Evolutionary conservation across 2,329 filamentous ascomycete species (phyloP), one percentile per base, ranked within the genome.

Genomic region (Claviceps capensis): DNA sequence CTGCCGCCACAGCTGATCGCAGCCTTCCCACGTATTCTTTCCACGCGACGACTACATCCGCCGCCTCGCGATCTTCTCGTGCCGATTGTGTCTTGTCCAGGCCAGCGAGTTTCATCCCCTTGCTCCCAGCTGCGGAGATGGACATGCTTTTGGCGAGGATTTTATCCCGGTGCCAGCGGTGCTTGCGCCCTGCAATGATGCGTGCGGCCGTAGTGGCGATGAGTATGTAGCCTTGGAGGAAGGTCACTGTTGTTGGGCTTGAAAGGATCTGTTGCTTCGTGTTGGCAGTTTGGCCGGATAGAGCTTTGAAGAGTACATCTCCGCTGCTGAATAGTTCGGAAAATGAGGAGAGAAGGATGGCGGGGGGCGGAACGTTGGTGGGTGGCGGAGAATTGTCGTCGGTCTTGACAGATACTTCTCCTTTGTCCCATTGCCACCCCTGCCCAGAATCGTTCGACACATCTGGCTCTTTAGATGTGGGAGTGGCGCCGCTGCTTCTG

Each of bases 131-230:
- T 16, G 82, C 81, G 1, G 88, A 87, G 55, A 97, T 95, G 52
- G 85, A 82, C 86, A 95, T 95, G 62, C 84, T 83, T 66, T 95
- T 88, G 1, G 86, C 80, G 13, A 97, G 73, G 55, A 88, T 82
- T 55, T 81, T 84, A 67, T 97, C 91, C 51, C 91, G 80, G 64
- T 95, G 91, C 91, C 91, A 97, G 52, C 91, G 84, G 49, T 86
- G 72, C 61, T 87, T 89, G 53, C 91, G 83, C 11, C 90, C 91
- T 1, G 87, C 86, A 53, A 96, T 82, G 48, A 96, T 78, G 45
- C 84, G 85, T n/a, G 81, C 86, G 23, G 85, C 82, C 11, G 88
- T 86, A 2, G 74, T 75, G 0, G 77, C 78, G 5, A 88, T 68
- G 53, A 72, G 71, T 3, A 89, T 67, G 57, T 86, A 87, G 26